Evolutionary conservation across 2,329 filamentous ascomycete species (phyloP).

Genomic region (Cadophora sp.): DNA sequence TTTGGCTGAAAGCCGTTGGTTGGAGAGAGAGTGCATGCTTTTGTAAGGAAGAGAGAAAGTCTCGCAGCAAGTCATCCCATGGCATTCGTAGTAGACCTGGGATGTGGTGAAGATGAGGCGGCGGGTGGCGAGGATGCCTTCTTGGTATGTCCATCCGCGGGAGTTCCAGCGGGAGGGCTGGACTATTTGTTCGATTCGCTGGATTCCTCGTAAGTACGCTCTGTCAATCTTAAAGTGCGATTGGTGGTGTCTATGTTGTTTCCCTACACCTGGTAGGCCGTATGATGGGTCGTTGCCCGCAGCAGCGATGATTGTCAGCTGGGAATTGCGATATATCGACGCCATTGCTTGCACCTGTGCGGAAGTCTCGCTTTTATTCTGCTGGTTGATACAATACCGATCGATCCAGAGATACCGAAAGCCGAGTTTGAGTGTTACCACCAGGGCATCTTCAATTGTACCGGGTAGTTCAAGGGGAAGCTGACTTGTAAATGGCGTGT

Average conservation of each 20-base stretch:
- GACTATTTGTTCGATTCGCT: not conserved
- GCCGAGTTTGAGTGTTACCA: conserved; percentile 13
- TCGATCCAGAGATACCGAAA: conserved; percentile 23
- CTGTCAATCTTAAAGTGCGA: not conserved
- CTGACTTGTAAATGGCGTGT: not conserved
- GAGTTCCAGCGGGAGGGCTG: conserved; percentile 16
- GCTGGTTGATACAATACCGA: conserved; percentile 21
- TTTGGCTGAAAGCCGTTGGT: not conserved
- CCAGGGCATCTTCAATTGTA: conserved; percentile 17
- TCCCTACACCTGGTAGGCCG: conserved; percentile 15
- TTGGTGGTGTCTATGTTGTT: not conserved
- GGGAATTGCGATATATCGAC: conserved; percentile 13
- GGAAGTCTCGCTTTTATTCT: conserved; percentile 4
- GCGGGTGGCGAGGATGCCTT: conserved; percentile 15
- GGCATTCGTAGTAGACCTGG: conserved; percentile 20
- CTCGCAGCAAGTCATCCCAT: conserved; percentile 21
- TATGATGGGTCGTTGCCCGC: conserved; percentile 11
- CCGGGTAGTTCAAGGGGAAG: not conserved
- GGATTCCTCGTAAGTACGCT: not conserved
- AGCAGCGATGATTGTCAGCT: conserved; percentile 18
- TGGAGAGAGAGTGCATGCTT: not conserved
- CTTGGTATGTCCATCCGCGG: conserved; percentile 20
- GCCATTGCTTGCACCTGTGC: conserved; percentile 17
- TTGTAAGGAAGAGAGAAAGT: not conserved
- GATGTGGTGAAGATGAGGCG: conserved; percentile 15